Conservation (phyloP, 2,329 filamentous ascomycete genomes). For the Mycosphaerella sp. region DNA sequence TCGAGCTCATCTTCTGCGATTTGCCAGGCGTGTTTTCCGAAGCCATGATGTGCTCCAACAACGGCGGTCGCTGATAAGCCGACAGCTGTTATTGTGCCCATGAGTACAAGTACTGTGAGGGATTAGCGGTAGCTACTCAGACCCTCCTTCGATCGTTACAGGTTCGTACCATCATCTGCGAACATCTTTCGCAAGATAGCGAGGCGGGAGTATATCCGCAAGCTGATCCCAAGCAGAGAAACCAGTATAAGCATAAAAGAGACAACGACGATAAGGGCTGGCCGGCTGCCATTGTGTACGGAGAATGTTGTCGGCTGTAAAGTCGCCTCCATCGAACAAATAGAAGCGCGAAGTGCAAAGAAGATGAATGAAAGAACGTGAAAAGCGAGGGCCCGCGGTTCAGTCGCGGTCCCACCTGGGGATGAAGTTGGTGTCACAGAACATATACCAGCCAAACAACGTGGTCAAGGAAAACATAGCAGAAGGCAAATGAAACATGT, state of each 20-base stretch:
- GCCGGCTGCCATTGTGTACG: slow-evolving; percentile 7
- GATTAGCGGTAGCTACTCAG: slow-evolving; percentile 2
- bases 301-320: not conserved
- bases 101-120: slow-evolving; percentile 8
- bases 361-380: no score
- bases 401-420: no score
- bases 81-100: slow-evolving; percentile 14
- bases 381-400: not conserved
- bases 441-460: not conserved
- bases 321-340: not conserved
- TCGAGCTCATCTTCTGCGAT: not conserved
- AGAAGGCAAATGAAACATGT: not conserved
- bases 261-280: slow-evolving; percentile 14
- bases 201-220: slow-evolving; percentile 14
- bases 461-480: not conserved
- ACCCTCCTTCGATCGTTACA: not conserved
- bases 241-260: slow-evolving; percentile 13
- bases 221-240: slow-evolving; percentile 8
- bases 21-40: slow-evolving; percentile 9
- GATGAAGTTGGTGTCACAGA: not conserved
- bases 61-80: slow-evolving; percentile 11
- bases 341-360: no score
- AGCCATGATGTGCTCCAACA: slow-evolving; percentile 13
- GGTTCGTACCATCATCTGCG: slow-evolving; percentile 15
- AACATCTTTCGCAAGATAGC: slow-evolving; percentile 15